Evolutionary conservation across 345 rosid species (phyloP).

Genomic region (Citrus hindsii): DNA sequence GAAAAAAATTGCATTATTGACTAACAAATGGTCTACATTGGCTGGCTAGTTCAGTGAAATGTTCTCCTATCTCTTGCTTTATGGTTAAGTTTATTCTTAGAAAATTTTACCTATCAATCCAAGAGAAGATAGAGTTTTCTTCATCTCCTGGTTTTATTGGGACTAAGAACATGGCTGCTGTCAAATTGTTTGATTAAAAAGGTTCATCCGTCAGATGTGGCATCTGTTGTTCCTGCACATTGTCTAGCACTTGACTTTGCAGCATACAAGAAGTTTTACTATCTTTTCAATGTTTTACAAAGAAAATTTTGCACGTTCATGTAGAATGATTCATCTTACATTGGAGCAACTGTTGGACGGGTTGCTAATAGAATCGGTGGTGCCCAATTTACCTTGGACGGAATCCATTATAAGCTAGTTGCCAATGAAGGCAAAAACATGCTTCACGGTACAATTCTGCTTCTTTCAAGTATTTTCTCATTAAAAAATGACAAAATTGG

Average conservation of each 20-base stretch:
- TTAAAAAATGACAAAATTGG: not conserved
- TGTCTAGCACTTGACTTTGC: not conserved
- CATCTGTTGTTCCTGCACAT: not conserved
- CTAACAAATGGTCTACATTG: not conserved
- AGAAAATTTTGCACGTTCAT: not conserved
- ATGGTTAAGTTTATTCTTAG: not conserved
- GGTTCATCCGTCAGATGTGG: not conserved
- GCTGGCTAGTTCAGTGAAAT: not conserved
- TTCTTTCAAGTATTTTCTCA: not conserved
- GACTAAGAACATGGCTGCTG: not conserved
- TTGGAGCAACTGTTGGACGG: conserved; percentile 83
- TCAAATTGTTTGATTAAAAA: not conserved
- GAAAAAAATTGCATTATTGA: not conserved
- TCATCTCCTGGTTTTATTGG: not conserved
- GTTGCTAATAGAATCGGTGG: conserved; percentile 77
- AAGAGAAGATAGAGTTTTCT: not conserved
- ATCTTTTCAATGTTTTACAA: not conserved
- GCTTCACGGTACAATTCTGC: conserved; percentile 59
- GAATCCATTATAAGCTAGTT: conserved; percentile 50
- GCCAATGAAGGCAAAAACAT: conserved; percentile 79
- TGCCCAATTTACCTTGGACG: conserved; percentile 67
- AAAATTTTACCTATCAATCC: not conserved
- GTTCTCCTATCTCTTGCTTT: not conserved
- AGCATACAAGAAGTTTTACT: not conserved
- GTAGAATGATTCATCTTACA: conserved; percentile 58